Percentiles rank a stretch among this genome's conserved stretches.
Conservation (phyloP, 2,329 filamentous ascomycete species). For the Lasiodiplodia sp. region DNA sequence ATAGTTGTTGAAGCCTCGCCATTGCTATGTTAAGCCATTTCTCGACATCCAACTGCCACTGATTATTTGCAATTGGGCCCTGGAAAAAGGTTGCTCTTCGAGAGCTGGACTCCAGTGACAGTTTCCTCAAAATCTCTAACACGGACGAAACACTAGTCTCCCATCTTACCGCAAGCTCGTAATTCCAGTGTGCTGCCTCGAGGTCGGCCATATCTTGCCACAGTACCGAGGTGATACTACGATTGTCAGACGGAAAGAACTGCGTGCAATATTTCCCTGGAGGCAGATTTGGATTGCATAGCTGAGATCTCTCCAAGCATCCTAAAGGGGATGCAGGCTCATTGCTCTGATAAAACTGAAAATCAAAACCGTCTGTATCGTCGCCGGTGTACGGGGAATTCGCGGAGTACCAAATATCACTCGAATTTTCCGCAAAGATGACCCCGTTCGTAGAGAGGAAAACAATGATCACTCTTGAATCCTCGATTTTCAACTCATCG, state of each 20-base stretch:
- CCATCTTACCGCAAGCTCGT: no score
- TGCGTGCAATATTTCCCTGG: no score
- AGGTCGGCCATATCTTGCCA: no score
- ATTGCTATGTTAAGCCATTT: conserved; percentile 27
- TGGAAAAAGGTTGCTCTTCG: conserved; percentile 16
- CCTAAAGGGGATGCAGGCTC: no score
- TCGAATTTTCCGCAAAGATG: not conserved
- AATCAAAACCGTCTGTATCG: no score
- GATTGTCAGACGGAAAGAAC: no score
- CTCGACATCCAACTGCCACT: conserved; percentile 33
- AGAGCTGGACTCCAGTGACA: conserved; percentile 13
- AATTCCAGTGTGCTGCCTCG: not conserved
- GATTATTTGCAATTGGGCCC: conserved; percentile 21
- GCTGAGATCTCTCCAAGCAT: no score
- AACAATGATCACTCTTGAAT: not conserved
- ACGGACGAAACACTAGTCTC: no score
- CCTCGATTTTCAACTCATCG: not conserved
- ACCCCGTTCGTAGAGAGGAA: not conserved
- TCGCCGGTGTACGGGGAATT: no score
- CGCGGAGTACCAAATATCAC: not conserved
- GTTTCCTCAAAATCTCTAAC: not conserved
- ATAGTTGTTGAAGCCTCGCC: conserved; percentile 24
- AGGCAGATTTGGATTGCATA: no score
- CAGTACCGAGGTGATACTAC: no score
- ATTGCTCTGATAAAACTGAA: no score